Evolutionary conservation across 2,329 filamentous ascomycete species (phyloP).

Genomic region (Ophiocordyceps unilateralis): DNA sequence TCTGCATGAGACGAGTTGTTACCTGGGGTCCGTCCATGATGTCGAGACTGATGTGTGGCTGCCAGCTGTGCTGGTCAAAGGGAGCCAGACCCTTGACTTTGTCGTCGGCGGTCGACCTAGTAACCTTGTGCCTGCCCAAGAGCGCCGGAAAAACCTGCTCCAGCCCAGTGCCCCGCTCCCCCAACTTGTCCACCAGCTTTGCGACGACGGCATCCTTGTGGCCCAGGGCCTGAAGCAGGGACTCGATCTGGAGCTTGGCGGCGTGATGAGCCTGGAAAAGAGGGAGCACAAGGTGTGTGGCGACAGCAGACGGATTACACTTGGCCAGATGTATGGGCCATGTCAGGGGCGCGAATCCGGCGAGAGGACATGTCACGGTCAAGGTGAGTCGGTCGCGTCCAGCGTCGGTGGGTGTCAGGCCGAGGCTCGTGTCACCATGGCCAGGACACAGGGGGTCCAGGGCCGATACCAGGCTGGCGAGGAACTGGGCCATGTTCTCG

Average conservation of each 20-base stretch:
- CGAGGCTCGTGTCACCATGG: conserved; percentile 26
- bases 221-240: conserved; percentile 23
- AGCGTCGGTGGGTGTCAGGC: conserved; percentile 17
- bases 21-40: conserved; percentile 12
- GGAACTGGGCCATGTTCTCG: conserved; percentile 49
- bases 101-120: conserved; percentile 25
- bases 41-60: conserved; percentile 8
- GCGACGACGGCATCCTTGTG: conserved; percentile 35
- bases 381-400: conserved; percentile 29
- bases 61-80: conserved; percentile 26
- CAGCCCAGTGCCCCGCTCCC: conserved; percentile 30
- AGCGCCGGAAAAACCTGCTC: conserved; percentile 36
- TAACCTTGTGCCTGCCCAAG: conserved; percentile 28
- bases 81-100: conserved; percentile 33
- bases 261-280: conserved; percentile 28
- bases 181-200: conserved; percentile 36
- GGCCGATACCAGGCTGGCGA: conserved; percentile 41
- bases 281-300: conserved; percentile 33
- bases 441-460: conserved; percentile 28
- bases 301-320: conserved; percentile 21
- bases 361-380: conserved; percentile 40
- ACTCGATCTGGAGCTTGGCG: conserved; percentile 21
- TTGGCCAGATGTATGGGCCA: conserved; percentile 47
- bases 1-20: conserved; percentile 18
- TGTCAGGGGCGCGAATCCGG: conserved; percentile 43